Percentiles rank a stretch among this genome's conserved stretches.
phyloP scores from a whole-genome alignment of 2,329 filamentous ascomycete genomes.

The Delphinella strobiligena region DNA sequence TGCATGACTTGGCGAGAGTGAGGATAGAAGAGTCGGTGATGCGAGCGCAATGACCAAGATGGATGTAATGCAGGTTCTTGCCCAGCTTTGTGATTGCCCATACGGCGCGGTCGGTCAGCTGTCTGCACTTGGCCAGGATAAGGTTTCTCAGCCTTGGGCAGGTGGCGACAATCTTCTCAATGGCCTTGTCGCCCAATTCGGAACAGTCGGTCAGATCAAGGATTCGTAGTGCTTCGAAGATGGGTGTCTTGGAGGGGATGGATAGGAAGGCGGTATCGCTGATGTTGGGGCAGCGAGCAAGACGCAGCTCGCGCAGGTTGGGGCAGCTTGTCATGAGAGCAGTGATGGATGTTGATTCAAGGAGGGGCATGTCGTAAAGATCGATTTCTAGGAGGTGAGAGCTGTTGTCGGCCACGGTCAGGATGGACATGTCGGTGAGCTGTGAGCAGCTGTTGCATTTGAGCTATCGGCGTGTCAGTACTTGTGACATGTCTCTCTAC shows the following conservation, averaged over 20 bases:
- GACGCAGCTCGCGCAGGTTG: slow-evolving; percentile 77
- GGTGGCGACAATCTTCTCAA: slow-evolving; percentile 75
- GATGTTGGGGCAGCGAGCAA: slow-evolving; percentile 75
- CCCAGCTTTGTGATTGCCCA: slow-evolving; percentile 77
- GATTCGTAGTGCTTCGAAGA: slow-evolving; percentile 79
- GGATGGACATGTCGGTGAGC: slow-evolving; percentile 67
- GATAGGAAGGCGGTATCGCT: slow-evolving; percentile 80
- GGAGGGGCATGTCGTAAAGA: slow-evolving; percentile 68
- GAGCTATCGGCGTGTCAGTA: slow-evolving; percentile 45
- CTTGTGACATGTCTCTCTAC: too few relatives aligned
- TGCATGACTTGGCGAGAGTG: slow-evolving; percentile 72
- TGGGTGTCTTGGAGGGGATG: slow-evolving; percentile 51
- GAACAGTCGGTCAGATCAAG: slow-evolving; percentile 85
- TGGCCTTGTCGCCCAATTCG: slow-evolving; percentile 71
- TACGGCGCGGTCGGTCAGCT: slow-evolving; percentile 83
- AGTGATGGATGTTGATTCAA: slow-evolving; percentile 76
- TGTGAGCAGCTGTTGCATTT: slow-evolving; percentile 92
- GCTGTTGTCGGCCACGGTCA: slow-evolving; percentile 78
- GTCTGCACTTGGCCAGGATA: slow-evolving; percentile 85
- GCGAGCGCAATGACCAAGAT: slow-evolving; percentile 82
- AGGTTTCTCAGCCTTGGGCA: slow-evolving; percentile 85
- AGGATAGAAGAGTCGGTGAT: slow-evolving; percentile 86
- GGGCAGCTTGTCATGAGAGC: slow-evolving; percentile 65
- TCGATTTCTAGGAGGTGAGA: slow-evolving; percentile 94
- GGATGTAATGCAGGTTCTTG: slow-evolving; percentile 94